phyloP scores from a whole-genome alignment of 371 early-diverging fungal genomes.

The Mortierella sp. region DNA sequence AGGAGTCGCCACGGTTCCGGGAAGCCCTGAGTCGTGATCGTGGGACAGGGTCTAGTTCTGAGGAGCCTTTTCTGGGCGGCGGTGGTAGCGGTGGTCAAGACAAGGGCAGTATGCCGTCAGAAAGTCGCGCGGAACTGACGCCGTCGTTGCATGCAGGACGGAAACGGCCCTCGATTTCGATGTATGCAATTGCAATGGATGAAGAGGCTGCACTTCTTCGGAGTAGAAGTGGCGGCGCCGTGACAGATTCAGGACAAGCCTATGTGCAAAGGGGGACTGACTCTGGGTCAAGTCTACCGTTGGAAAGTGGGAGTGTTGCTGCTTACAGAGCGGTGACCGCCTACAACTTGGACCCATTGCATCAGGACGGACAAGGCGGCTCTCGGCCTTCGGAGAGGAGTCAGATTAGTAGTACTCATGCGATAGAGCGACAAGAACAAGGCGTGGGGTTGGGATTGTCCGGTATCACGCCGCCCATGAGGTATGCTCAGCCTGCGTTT shows the following conservation, averaged over 20 bases:
- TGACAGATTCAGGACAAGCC: not conserved
- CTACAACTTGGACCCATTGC: constrained; percentile 14
- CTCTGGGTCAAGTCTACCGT: not conserved
- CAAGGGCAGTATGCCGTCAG: not conserved
- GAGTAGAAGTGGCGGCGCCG: not conserved
- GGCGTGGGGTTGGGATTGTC: not conserved
- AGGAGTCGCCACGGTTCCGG: constrained; percentile 2
- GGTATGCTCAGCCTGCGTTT: not conserved
- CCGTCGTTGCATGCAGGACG: constrained; percentile 10
- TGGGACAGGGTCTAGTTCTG: not conserved
- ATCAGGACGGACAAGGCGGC: constrained; percentile 22
- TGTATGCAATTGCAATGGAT: constrained; percentile 19
- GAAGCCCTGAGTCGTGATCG: not conserved
- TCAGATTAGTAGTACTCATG: not conserved
- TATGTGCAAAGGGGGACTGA: not conserved
- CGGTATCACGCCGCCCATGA: not conserved
- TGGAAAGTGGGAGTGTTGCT: not conserved
- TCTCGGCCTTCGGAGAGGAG: not conserved
- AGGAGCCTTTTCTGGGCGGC: not conserved
- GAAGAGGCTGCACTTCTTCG: constrained; percentile 1
- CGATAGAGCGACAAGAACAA: not conserved
- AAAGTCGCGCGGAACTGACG: constrained; percentile 6
- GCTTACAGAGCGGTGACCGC: not conserved
- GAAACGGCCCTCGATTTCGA: constrained; percentile 39
- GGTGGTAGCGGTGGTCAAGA: not conserved